Evolutionary conservation across 495 filamentous ascomycete genomes (phyloP), one percentile per base, ranked within the genome.

Genomic region (Neurospora africana): DNA sequence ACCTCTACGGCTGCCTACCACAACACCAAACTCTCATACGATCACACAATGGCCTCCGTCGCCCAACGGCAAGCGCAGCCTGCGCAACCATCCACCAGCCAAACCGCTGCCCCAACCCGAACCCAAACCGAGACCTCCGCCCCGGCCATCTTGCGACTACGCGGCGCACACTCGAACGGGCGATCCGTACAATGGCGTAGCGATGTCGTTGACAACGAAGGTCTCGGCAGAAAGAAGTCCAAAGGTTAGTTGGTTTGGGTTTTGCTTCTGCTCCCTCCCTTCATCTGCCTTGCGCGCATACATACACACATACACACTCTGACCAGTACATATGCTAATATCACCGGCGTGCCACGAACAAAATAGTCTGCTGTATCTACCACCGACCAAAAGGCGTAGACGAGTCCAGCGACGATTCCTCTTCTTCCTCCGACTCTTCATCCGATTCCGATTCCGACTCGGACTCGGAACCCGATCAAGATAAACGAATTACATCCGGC

Each of bases 181-280:
- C 83, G 88, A 41, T 85, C 87, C 40, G 94, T 99, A 67, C 87
- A 90, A 82, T 99, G 95, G 95, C 93, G 92, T 10, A 92, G 93
- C 75, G 92, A 94, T 79, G 95, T 98, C 7, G 83, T 99, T 8
- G 94, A 99, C 82, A 99, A 99, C 77, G 95, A 99, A 80, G 94
- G 94, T 5, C 86, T 98, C 81, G 93, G 94, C 6, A 91, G 90
- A 81, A 99, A 98, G 83, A 92, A 87, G 58, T 95, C 91, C 0
- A 99, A 99, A 91, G 93, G 94, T 94, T 78, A 47, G 76, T 36
- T 78, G 43, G 76, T 33, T 37, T 17, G 11, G 21, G n/a, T 23
- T 15, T 58, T 15, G 10, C 5, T 58, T 11, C 17, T 43, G 43
- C 19, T 15, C 47, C 21, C 9, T 13, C 33, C 10, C 36, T 36